Conservation (phyloP, 2,329 filamentous ascomycete species). For the Epichloe baconii region DNA sequence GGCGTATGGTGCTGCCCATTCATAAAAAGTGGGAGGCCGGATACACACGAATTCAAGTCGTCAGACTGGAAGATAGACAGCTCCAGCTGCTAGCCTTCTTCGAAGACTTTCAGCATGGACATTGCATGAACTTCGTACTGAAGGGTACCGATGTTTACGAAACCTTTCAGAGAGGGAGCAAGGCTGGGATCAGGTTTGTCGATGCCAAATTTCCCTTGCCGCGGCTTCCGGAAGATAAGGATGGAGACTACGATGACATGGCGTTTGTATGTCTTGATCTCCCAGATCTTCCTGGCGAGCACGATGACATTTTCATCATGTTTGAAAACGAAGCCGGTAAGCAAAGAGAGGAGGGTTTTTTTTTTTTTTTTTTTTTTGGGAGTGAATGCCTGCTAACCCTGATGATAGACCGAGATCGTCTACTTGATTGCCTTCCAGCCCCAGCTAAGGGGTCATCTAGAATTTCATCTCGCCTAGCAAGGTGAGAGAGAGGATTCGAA, state of each 20-base stretch:
- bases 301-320: constrained; percentile 77
- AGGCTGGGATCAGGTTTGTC: constrained; percentile 63
- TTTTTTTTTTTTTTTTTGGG: not conserved
- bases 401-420: constrained; percentile 37
- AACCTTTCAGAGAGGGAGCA: constrained; percentile 47
- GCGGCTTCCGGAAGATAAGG: constrained; percentile 38
- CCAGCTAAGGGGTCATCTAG: constrained; percentile 35
- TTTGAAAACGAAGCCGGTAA: constrained; percentile 71
- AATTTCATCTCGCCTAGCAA: constrained; percentile 19
- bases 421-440: constrained; percentile 40
- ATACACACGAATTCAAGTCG: constrained; percentile 67
- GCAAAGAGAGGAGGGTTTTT: constrained; percentile 13
- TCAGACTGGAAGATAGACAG: constrained; percentile 56
- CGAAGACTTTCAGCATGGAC: constrained; percentile 72
- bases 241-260: constrained; percentile 43
- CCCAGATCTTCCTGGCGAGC: constrained; percentile 79
- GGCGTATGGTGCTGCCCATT: constrained; percentile 81
- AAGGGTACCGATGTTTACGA: constrained; percentile 79
- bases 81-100: constrained; percentile 77
- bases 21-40: constrained; percentile 89
- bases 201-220: constrained; percentile 87
- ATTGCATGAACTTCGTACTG: constrained; percentile 79
- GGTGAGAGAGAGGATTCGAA: not conserved
- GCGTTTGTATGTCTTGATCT: constrained; percentile 76
- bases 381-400: not conserved